Base-by-base conservation (phyloP, 176 grass and related monocot genomes). In the Carex cristatella region DNA sequence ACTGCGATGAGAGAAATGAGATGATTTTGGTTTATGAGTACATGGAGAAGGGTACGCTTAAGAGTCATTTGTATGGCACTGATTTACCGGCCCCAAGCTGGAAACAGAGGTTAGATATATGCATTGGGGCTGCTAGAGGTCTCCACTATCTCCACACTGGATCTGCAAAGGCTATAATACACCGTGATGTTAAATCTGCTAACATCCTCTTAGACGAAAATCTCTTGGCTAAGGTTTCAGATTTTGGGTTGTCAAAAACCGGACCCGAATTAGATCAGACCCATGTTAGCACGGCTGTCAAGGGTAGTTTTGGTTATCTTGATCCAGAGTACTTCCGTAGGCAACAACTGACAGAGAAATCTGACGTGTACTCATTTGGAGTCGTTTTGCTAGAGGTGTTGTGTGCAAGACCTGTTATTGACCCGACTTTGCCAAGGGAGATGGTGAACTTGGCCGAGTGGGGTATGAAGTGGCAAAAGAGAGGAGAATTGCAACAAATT, bases 1-100 rank as follows among this genome's bases (percentile, higher is more conserved):
- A 93, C 53, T 98, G 91, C 30, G 95, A 98, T 59, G 95, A 98
- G 89, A 88, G 89, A 88, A 98, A 91, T 35, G 95, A 98, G 80
- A 98, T 98, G 95, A 93, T 94, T 69, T 87, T 98, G 87, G 95
- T 98, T 49, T 98, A 98, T 4, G 95, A 98, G 46, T 98, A 98
- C 75, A 94, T 98, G 95, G 95, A 98, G 63, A 94, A 93, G 31
- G 95, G 95, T 32, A 93, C 89, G 31, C 88, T 98, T 59, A 98
- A 93, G 83, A 86, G 93, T 74, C 95, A 98, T 46, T 91, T 98
- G 46, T 94, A 98, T 80, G 95, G 95, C 73, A 93, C 89, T 3
- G 89, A 94, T 32, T 84, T 91, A 84, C 93, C 95, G 6, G 85
- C 86, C 2, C 91, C 92, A 23, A 81, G 87, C 61, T 98, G 95